Evolutionary conservation across 208 protist species (phyloP).

Genomic region (Porcisia hertigi): DNA sequence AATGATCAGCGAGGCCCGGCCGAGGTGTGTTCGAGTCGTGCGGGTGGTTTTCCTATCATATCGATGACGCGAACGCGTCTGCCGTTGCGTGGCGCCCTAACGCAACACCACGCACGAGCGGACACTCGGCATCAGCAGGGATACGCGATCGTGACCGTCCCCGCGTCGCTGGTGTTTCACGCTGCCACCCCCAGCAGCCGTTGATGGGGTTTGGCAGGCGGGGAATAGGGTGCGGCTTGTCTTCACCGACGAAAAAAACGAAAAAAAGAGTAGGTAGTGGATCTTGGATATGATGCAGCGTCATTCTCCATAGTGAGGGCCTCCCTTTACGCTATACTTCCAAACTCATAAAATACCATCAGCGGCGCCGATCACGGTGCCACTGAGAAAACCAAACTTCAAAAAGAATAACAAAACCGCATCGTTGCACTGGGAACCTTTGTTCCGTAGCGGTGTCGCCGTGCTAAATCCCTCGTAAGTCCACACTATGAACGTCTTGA

Average conservation of each 20-base stretch:
- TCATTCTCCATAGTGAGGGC: background rate
- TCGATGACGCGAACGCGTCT: background rate
- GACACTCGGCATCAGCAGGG: background rate
- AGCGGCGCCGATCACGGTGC: slow-evolving; percentile 17
- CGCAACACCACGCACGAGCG: background rate
- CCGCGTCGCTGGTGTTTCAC: background rate
- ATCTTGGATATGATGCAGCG: background rate
- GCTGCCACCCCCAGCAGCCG: background rate
- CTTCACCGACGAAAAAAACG: too few relatives aligned
- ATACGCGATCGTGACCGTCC: background rate
- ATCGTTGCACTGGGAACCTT: slow-evolving; percentile 10
- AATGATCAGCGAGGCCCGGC: too few relatives aligned
- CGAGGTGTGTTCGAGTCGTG: background rate
- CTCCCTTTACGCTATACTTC: slow-evolving; percentile 17
- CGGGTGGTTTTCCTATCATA: background rate
- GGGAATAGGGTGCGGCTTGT: background rate
- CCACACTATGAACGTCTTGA: slow-evolving; percentile 17
- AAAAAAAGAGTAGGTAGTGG: background rate
- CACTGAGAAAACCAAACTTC: slow-evolving; percentile 12
- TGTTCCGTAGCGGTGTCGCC: background rate
- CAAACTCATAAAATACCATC: slow-evolving; percentile 20
- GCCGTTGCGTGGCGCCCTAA: background rate
- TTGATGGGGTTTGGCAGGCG: background rate
- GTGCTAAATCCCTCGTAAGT: slow-evolving; percentile 15
- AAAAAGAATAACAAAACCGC: slow-evolving; percentile 12